Percentiles rank a stretch among this genome's conserved stretches.
Evolutionary conservation across 768 basidiomycete genomes (phyloP).

Genomic region (Cyclocybe cylindracea): DNA sequence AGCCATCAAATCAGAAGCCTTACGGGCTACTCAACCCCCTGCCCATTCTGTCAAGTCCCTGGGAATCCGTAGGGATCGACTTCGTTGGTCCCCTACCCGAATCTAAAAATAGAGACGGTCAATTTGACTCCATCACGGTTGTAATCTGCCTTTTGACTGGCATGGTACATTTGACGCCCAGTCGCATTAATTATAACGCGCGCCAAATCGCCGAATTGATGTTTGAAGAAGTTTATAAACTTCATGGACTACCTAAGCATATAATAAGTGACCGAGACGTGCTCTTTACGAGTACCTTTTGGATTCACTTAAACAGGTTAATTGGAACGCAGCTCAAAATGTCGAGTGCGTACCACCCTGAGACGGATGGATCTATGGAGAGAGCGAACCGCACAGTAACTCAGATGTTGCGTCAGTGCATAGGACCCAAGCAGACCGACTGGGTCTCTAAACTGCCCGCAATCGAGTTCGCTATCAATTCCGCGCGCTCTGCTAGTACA

Average conservation of each 20-base stretch:
- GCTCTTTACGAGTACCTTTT: constrained; percentile 43
- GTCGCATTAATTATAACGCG: constrained; percentile 26
- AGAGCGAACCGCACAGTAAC: constrained; percentile 30
- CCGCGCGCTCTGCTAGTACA: constrained; percentile 12
- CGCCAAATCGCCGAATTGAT: constrained; percentile 35
- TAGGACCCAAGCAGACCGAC: constrained; percentile 29
- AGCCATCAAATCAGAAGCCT: constrained; percentile 23
- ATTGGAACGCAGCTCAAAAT: constrained; percentile 20
- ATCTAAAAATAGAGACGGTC: constrained; percentile 17
- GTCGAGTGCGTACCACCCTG: constrained; percentile 42
- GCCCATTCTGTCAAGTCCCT: constrained; percentile 23
- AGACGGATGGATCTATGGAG: constrained; percentile 42
- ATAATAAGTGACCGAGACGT: constrained; percentile 44
- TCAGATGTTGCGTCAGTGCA: constrained; percentile 28
- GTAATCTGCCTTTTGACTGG: constrained; percentile 26
- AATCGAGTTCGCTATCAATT: constrained; percentile 17
- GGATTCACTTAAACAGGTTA: constrained; percentile 32
- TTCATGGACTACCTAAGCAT: constrained; percentile 36
- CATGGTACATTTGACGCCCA: constrained; percentile 29
- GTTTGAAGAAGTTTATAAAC: constrained; percentile 33
- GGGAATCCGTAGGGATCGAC: constrained; percentile 21
- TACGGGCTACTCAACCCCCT: constrained; percentile 28
- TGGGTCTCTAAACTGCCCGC: constrained; percentile 28
- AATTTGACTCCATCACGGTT: constrained; percentile 28
- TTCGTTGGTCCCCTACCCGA: constrained; percentile 20